phyloP scores from a whole-genome alignment of 495 filamentous ascomycete genomes.

The Podospora pseudoanserina region DNA sequence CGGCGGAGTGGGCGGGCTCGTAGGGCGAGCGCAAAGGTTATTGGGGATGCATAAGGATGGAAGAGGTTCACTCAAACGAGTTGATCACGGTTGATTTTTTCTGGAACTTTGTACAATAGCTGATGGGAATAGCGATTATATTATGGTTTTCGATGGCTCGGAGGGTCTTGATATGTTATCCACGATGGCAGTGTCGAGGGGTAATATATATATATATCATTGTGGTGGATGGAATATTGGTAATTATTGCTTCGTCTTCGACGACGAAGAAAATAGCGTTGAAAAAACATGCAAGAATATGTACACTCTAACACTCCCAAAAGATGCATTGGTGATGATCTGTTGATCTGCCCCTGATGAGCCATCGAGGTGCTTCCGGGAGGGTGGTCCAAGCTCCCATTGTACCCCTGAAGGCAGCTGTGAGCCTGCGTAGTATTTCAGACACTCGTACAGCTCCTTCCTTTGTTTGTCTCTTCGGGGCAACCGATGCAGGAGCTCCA shows the following conservation, averaged over 20 bases:
- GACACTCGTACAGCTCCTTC: background rate
- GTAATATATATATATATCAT: background rate
- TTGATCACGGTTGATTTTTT: background rate
- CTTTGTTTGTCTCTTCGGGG: background rate
- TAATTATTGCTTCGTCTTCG: too few relatives aligned
- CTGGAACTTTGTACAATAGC: background rate
- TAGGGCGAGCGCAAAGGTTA: slow-evolving; percentile 28
- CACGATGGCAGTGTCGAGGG: background rate
- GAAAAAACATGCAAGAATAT: too few relatives aligned
- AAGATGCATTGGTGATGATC: background rate
- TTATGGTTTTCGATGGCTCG: background rate
- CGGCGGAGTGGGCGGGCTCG: slow-evolving; percentile 32
- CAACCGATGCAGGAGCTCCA: slow-evolving; percentile 1
- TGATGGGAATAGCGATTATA: background rate
- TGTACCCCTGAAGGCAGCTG: background rate
- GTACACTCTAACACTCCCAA: too few relatives aligned
- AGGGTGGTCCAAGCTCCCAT: slow-evolving; percentile 5
- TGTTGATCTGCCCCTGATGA: slow-evolving; percentile 3
- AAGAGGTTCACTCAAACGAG: background rate
- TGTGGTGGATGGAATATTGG: too few relatives aligned
- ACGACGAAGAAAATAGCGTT: too few relatives aligned
- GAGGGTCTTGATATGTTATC: background rate
- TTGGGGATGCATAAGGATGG: slow-evolving; percentile 7
- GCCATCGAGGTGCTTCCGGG: background rate
- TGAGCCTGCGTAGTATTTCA: background rate